phyloP scores from a whole-genome alignment of 768 basidiomycete species.

The Tubosaeta brunneosetosa region DNA sequence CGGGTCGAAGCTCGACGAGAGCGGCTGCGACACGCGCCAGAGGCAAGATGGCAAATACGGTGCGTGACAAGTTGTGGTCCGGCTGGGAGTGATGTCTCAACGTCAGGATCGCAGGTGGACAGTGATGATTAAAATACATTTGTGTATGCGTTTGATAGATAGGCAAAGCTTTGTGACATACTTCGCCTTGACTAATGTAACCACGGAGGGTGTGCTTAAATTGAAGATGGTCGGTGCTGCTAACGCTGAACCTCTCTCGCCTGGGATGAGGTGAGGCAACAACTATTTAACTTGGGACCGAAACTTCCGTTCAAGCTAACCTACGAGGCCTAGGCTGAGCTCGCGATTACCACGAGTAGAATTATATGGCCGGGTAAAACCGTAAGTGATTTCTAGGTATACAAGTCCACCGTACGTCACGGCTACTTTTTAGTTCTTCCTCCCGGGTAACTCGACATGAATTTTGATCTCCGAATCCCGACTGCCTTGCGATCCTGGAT shows the following conservation, averaged over 20 bases:
- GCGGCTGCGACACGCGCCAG: slow-evolving; percentile 68
- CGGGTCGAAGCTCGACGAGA: slow-evolving; percentile 51
- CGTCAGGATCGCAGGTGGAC: slow-evolving; percentile 14
- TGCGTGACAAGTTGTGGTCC: slow-evolving; percentile 20
- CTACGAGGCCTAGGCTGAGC: neutral
- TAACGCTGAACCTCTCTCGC: neutral
- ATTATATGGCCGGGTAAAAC: neutral
- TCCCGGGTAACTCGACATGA: no score
- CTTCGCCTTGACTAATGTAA: neutral
- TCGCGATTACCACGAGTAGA: neutral
- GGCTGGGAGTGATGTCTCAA: neutral
- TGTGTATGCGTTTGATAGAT: neutral
- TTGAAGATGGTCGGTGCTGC: neutral
- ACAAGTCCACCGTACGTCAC: neutral
- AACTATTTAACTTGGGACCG: neutral
- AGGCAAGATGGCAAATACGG: slow-evolving; percentile 50
- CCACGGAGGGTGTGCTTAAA: neutral
- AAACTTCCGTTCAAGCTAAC: neutral
- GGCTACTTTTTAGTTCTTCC: neutral
- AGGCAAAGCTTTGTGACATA: neutral
- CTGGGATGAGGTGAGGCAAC: neutral
- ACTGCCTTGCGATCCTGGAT: neutral
- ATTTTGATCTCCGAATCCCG: neutral
- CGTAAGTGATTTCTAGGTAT: neutral
- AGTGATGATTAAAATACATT: slow-evolving; percentile 23